phyloP scores from a whole-genome alignment of 164 flowering plant genomes.

The Annona cherimola region DNA sequence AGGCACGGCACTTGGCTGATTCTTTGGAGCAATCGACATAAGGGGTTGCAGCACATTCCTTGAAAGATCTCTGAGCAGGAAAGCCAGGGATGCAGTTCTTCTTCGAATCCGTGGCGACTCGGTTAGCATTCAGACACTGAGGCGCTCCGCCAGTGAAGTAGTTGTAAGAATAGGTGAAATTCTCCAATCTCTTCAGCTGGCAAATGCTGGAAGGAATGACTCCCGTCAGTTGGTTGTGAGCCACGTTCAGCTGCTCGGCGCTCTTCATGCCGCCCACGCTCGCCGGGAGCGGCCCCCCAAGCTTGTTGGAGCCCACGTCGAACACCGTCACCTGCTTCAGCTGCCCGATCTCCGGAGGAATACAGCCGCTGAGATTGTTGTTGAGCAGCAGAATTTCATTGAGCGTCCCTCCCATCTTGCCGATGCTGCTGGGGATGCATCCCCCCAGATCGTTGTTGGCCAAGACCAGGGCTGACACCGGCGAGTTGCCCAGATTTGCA shows the following conservation, averaged over 20 bases:
- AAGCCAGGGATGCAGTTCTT: slow-evolving; percentile 54
- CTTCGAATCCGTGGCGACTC: slow-evolving; percentile 15
- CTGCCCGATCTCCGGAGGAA: slow-evolving; percentile 55
- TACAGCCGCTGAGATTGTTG: slow-evolving; percentile 59
- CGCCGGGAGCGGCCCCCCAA: slow-evolving; percentile 52
- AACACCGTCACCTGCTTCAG: slow-evolving; percentile 59
- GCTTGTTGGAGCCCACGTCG: slow-evolving; percentile 64
- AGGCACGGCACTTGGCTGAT: neutral
- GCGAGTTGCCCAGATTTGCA: slow-evolving; percentile 66
- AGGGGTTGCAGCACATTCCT: slow-evolving; percentile 50
- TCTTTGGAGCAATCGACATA: slow-evolving; percentile 4
- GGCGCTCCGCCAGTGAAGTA: slow-evolving; percentile 67
- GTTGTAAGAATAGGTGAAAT: slow-evolving; percentile 73
- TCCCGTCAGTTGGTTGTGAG: slow-evolving; percentile 63
- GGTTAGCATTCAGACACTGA: slow-evolving; percentile 19
- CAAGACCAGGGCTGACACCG: slow-evolving; percentile 65
- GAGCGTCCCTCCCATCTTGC: slow-evolving; percentile 59
- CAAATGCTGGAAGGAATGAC: slow-evolving; percentile 51
- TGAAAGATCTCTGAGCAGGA: slow-evolving; percentile 34
- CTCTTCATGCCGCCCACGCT: slow-evolving; percentile 45
- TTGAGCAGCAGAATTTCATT: slow-evolving; percentile 75
- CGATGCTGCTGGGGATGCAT: slow-evolving; percentile 67
- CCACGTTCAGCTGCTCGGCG: slow-evolving; percentile 71
- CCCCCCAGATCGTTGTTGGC: slow-evolving; percentile 76
- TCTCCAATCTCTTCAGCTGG: slow-evolving; percentile 45